phyloP scores from a whole-genome alignment of 805 yeast genomes.

The Cyberlindnera americana region DNA sequence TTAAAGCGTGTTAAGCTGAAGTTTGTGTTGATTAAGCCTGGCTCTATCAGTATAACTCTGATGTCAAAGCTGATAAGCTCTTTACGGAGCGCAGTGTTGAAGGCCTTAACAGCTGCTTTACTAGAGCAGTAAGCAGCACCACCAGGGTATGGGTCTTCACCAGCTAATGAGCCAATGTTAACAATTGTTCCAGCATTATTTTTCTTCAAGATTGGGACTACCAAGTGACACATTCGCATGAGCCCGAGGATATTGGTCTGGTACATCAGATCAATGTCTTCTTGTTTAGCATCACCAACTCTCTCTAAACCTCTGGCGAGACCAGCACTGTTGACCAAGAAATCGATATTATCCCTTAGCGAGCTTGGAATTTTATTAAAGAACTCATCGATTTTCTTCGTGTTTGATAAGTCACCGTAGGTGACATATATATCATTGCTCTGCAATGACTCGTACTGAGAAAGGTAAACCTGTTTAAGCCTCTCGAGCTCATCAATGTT shows the following conservation, averaged over 20 bases:
- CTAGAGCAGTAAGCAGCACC: slow-evolving; percentile 75
- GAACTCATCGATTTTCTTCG: slow-evolving; percentile 48
- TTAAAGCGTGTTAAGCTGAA: slow-evolving; percentile 55
- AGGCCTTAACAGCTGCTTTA: slow-evolving; percentile 69
- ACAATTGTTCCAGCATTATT: slow-evolving; percentile 68
- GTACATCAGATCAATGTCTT: slow-evolving; percentile 72
- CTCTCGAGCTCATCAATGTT: slow-evolving; percentile 53
- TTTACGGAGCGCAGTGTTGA: slow-evolving; percentile 65
- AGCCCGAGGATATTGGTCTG: slow-evolving; percentile 83
- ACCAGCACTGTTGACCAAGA: slow-evolving; percentile 69
- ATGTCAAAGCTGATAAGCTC: slow-evolving; percentile 66
- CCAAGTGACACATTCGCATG: slow-evolving; percentile 74
- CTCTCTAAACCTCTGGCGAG: slow-evolving; percentile 75
- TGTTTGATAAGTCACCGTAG: slow-evolving; percentile 53
- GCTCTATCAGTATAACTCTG: slow-evolving; percentile 59
- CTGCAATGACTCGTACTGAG: slow-evolving; percentile 42
- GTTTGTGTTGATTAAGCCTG: slow-evolving; percentile 66
- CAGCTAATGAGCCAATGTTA: slow-evolving; percentile 71
- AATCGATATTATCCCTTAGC: slow-evolving; percentile 57
- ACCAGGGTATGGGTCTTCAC: slow-evolving; percentile 59
- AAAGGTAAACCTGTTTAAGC: slow-evolving; percentile 43
- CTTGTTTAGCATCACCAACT: slow-evolving; percentile 60
- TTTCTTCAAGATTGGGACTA: slow-evolving; percentile 61
- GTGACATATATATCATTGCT: slow-evolving; percentile 35
- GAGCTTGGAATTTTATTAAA: slow-evolving; percentile 45